Percentiles rank a stretch among this genome's conserved stretches.
Evolutionary conservation across 2,329 filamentous ascomycete genomes (phyloP).

Genomic region (Xylaria sp.): DNA sequence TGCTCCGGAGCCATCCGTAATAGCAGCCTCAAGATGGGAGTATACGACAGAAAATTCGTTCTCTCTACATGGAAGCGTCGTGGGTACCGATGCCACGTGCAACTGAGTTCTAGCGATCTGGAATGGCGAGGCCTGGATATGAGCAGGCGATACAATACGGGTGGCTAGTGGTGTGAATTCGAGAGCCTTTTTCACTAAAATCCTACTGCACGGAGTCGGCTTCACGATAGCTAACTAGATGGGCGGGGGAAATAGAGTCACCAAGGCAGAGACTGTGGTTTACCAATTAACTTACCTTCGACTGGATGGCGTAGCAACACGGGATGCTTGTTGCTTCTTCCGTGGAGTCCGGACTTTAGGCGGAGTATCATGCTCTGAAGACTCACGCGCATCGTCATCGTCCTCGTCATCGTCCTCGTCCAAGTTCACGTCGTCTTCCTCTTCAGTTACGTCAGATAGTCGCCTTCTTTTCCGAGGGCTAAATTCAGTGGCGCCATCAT

Average conservation of each 20-base stretch:
- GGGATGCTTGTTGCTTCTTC: conserved; percentile 50
- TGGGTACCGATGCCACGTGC: conserved; percentile 89
- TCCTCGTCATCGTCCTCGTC: conserved; percentile 4
- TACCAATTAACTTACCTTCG: conserved; percentile 37
- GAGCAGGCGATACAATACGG: conserved; percentile 69
- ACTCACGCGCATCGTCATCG: conserved; percentile 29
- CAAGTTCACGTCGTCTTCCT: conserved; percentile 14
- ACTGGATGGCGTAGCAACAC: conserved; percentile 40
- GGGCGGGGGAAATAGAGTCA: neutral
- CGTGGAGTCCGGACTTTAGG: conserved; percentile 45
- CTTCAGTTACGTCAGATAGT: conserved; percentile 12
- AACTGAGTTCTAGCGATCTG: conserved; percentile 82
- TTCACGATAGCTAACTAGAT: neutral
- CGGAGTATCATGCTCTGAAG: conserved; percentile 34
- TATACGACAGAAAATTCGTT: conserved; percentile 89
- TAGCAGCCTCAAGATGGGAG: conserved; percentile 87
- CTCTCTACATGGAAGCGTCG: conserved; percentile 84
- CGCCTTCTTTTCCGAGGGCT: conserved; percentile 13
- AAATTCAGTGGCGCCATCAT: conserved; percentile 23
- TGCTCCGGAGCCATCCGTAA: conserved; percentile 84
- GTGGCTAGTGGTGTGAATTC: conserved; percentile 96
- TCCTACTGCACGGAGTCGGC: conserved; percentile 34
- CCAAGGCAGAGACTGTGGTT: neutral
- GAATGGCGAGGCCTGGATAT: conserved; percentile 78
- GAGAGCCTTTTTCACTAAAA: conserved; percentile 77